Base-by-base conservation (phyloP, 306 rosid genomes). In the Lathyrus sativus region DNA sequence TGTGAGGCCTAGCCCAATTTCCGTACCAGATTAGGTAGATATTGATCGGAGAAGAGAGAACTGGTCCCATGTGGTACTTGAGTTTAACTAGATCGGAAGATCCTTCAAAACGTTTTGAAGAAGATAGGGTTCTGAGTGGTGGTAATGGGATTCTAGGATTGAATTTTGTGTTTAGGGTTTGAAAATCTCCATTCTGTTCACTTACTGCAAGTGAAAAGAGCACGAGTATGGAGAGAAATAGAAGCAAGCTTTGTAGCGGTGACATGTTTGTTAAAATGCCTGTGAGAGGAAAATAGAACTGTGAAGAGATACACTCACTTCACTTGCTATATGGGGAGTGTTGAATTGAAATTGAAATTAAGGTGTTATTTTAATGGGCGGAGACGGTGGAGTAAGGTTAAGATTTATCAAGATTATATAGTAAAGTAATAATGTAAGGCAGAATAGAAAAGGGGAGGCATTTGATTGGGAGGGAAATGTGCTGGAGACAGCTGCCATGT, bases 21-120 rank as follows among this genome's bases (percentile, higher is more conserved):
- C 98, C 96, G 78, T 92, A 92, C 98, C 98, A 92, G 26, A 89
- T 83, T 17, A 92, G 81, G 86, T 89, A 92, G 19, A 89, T 74
- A 58, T 92, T 89, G 68, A 92, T 88, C 4, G 96, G 96, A 18
- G 83, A 57, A 5, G 96, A 87, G 2, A 92, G 82, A 0, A 92
- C 95, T 0, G 98, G 98, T 4, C 98, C 98, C 98, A 92, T 92
- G 78, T 92, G 98, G 87, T 92, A 92, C 2, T 83, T 86, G 44
- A 92, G 96, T 19, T 77, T 49, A 0, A 92, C 91, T 2, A 92
- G 74, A 48, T 92, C 83, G 1, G 98, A 92, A 4, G 95, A 86
- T 1, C 98, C 98, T 66, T 92, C 98, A 72, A 69, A 88, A 7
- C 80, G 81, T 74, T 89, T 92, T 0, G 95, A 87, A 15, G 96